Evolutionary conservation across 805 yeast species (phyloP).

Genomic region (Lipomyces anomalus): DNA sequence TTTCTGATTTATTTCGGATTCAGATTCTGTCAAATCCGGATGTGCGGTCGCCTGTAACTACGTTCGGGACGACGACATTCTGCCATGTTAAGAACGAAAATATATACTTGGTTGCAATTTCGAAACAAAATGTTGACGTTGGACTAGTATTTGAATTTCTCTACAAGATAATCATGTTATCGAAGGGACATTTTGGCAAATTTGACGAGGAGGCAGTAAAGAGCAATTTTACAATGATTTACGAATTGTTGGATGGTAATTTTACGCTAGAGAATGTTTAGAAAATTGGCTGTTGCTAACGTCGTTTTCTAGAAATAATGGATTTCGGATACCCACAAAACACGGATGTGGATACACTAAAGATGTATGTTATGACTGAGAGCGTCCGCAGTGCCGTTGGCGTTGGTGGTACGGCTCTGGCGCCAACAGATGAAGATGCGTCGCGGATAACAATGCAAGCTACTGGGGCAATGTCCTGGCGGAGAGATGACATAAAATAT

Average conservation of each 20-base stretch:
- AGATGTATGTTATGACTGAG: constrained; percentile 35
- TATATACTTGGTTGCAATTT: constrained; percentile 82
- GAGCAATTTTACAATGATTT: constrained; percentile 61
- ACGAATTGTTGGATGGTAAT: constrained; percentile 60
- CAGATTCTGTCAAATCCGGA: constrained; percentile 74
- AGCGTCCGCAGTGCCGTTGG: constrained; percentile 20
- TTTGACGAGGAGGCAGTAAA: constrained; percentile 49
- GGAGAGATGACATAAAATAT: constrained; percentile 63
- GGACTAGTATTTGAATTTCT: constrained; percentile 73
- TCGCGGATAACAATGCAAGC: constrained; percentile 34
- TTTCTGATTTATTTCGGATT: constrained; percentile 83
- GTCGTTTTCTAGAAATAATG: constrained; percentile 43
- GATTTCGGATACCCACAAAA: constrained; percentile 75
- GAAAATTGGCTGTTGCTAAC: not conserved
- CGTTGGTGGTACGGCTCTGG: not conserved
- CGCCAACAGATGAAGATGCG: constrained; percentile 9
- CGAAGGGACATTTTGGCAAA: constrained; percentile 41
- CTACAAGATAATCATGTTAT: constrained; percentile 51
- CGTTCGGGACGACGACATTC: constrained; percentile 89
- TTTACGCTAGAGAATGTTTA: not conserved
- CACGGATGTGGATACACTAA: constrained; percentile 47
- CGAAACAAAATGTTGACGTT: constrained; percentile 83
- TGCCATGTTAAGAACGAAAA: constrained; percentile 59
- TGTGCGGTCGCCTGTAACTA: constrained; percentile 64
- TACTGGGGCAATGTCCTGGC: constrained; percentile 56